Percentiles rank a stretch among this genome's conserved stretches.
These are phyloP conservation scores for Choanephora cucurbitarum DNA, from an alignment of 371 early-diverging fungal species.

Conservation along the genomic window DNA sequence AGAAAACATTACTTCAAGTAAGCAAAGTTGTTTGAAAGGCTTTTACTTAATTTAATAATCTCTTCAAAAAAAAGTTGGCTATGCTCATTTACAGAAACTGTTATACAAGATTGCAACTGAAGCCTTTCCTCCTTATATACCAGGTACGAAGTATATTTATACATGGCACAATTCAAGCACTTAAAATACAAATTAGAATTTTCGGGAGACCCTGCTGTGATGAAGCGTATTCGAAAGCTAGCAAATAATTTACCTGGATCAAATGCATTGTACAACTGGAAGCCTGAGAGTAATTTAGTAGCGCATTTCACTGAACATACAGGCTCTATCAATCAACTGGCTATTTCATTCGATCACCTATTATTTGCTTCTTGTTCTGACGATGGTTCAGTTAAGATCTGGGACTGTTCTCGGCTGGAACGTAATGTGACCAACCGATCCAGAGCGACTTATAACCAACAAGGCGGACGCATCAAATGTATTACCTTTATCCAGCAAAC, in stretches of 20 bases:
- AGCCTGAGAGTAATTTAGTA: constrained; percentile 64
- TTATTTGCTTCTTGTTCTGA: constrained; percentile 87
- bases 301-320: constrained; percentile 87
- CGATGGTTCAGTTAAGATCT: constrained; percentile 87
- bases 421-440: constrained; percentile 83
- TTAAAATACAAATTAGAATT: constrained; percentile 49
- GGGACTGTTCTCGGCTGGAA: constrained; percentile 84
- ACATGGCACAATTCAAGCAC: not conserved
- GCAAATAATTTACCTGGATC: constrained; percentile 29
- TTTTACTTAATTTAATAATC: no score
- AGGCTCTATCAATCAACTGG: constrained; percentile 74
- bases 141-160: constrained; percentile 29
- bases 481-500: constrained; percentile 80
- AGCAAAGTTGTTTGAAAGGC: not conserved
- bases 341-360: constrained; percentile 73
- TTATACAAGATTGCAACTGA: constrained; percentile 46
- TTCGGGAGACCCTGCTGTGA: constrained; percentile 37
- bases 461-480: constrained; percentile 78
- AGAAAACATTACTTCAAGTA: constrained; percentile 19
- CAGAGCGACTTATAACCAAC: constrained; percentile 70
- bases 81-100: constrained; percentile 49
- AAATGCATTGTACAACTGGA: constrained; percentile 42
- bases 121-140: constrained; percentile 52
- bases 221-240: constrained; percentile 42
- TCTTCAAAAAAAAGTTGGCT: no score